Evolutionary conservation across 441 rosid species (phyloP), one percentile per base, ranked within the genome.

Genomic region (Aleurites moluccanus): DNA sequence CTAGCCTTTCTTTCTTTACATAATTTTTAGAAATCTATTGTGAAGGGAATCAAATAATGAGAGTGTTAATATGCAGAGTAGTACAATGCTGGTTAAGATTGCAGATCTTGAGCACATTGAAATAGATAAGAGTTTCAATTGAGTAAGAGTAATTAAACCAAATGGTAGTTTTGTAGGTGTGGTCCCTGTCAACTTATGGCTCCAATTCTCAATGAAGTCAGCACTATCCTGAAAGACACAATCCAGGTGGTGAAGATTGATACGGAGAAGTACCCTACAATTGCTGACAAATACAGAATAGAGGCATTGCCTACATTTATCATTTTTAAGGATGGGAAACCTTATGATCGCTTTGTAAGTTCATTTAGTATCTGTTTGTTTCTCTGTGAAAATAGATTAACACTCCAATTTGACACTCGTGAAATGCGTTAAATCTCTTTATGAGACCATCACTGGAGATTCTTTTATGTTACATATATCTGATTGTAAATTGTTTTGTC

Each of bases 171-270:
- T 21, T 80, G 70, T 85, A 93, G 99, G 99, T 95, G 99, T 30
- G 99, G 99, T 7, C 99, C 99, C 18, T 95, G 98, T 65, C 95
- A 93, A 82, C 83, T 88, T 75, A 95, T 95, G 99, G 88, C 85
- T 81, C 96, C 99, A 2, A 75, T 92, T 77, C 97, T 95, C 20
- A 70, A 82, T 81, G 91, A 92, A 86, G 97, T 91, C 63, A 80
- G 99, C 81, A 57, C 62, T 66, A 77, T 80, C 20, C 70, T 92
- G 69, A 87, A 87, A 75, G 93, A 92, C 75, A 89, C 86, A 79
- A 83, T 95, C 80, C 90, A 83, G 75, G 89, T 95, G 78, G 97
- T 91, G 70, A 95, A 95, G 86, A 89, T 95, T 4, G 99, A 95
- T 83, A 90, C 98, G 0, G 99, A 95, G 86, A 92, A 91, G 84